Conservation (phyloP, 2,329 filamentous ascomycete genomes). For the Exophiala lecanii-corni region DNA sequence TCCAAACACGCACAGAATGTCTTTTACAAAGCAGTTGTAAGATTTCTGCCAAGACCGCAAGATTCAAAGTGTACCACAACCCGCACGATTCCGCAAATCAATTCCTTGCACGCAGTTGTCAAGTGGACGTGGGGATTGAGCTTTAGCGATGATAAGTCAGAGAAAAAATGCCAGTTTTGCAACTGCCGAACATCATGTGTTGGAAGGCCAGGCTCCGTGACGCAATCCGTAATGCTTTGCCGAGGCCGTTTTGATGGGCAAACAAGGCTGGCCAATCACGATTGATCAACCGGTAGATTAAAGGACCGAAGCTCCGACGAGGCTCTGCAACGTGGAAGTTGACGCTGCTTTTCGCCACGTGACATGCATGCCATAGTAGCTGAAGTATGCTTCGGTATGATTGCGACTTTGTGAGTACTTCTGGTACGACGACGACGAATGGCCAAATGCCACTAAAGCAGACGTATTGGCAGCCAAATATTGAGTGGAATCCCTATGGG, state of each 20-base stretch:
- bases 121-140: background rate
- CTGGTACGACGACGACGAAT: too few relatives aligned
- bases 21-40: too few relatives aligned
- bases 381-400: background rate
- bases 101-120: background rate
- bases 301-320: constrained; percentile 2
- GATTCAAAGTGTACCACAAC: background rate
- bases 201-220: background rate
- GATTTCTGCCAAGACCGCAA: too few relatives aligned
- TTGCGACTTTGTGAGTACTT: background rate
- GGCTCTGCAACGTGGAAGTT: background rate
- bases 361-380: background rate
- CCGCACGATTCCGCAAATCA: background rate
- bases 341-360: background rate
- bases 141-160: background rate
- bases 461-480: too few relatives aligned
- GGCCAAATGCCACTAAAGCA: too few relatives aligned
- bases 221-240: background rate
- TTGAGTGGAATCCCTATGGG: too few relatives aligned
- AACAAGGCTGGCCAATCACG: constrained; percentile 2
- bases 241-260: background rate
- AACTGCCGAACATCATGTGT: background rate
- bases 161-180: constrained; percentile 1
- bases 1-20: too few relatives aligned
- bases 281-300: too few relatives aligned